These are phyloP conservation scores for Sesbania bispinosa DNA, from an alignment of 306 rosid species.

Conservation along the genomic window DNA sequence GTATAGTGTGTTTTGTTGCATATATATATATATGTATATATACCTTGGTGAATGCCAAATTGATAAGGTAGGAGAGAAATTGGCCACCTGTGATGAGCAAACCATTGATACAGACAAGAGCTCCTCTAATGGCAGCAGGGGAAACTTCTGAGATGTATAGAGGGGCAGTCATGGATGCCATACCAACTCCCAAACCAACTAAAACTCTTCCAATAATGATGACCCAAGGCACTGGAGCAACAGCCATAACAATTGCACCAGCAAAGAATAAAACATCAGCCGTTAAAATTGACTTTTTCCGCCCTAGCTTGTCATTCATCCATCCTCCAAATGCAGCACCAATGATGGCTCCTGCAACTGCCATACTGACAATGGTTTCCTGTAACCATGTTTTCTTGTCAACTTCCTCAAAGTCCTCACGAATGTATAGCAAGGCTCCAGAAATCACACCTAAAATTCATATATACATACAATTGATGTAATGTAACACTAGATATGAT, in stretches of 20 bases:
- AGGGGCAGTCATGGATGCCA: conserved; percentile 89
- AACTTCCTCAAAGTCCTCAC: conserved; percentile 56
- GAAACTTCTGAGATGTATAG: conserved; percentile 81
- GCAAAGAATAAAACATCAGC: conserved; percentile 57
- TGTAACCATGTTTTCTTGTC: conserved; percentile 72
- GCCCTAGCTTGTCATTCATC: conserved; percentile 65
- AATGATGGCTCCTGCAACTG: conserved; percentile 78
- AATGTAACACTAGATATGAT: too few relatives aligned
- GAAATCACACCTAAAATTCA: conserved; percentile 79
- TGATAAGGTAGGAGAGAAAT: conserved; percentile 50
- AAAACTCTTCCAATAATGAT: conserved; percentile 58
- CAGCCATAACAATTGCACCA: conserved; percentile 66
- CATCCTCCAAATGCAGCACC: conserved; percentile 87
- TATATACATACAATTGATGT: too few relatives aligned
- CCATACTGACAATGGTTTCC: conserved; percentile 83
- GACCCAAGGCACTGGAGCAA: conserved; percentile 59
- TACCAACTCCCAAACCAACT: conserved; percentile 34
- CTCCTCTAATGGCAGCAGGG: conserved; percentile 39
- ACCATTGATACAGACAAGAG: conserved; percentile 13
- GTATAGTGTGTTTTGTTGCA: too few relatives aligned
- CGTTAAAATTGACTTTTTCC: conserved; percentile 46
- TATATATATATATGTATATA: too few relatives aligned
- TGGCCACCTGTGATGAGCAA: conserved; percentile 27
- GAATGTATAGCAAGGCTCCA: conserved; percentile 83
- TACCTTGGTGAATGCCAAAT: conserved; percentile 74